phyloP scores from a whole-genome alignment of 495 filamentous ascomycete genomes.

The Hypoxylon subgilvum region DNA sequence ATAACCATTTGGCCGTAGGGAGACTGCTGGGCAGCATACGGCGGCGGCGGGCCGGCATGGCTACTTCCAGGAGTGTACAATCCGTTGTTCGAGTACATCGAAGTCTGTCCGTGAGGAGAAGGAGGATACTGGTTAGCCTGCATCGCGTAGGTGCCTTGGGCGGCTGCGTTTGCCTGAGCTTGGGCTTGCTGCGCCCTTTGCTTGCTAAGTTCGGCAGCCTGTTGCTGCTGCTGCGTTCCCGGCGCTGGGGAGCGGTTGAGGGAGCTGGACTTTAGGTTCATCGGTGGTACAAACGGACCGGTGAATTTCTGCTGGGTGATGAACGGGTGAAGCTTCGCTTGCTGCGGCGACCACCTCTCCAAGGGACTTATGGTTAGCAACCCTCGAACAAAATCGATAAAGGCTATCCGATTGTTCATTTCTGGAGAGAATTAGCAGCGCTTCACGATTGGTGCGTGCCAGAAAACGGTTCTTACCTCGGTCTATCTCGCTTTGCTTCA shows the following conservation, averaged over 20 bases:
- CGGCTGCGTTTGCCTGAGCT: conserved; percentile 63
- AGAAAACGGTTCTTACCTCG: conserved; percentile 68
- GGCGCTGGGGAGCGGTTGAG: conserved; percentile 87
- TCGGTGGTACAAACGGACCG: conserved; percentile 93
- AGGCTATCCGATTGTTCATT: conserved; percentile 97
- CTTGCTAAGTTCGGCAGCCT: conserved; percentile 88
- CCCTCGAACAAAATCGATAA: conserved; percentile 98
- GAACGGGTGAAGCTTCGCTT: conserved; percentile 96
- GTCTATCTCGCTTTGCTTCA: conserved; percentile 97
- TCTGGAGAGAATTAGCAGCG: conserved; percentile 61
- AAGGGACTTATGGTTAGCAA: conserved; percentile 93
- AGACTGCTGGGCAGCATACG: conserved; percentile 75
- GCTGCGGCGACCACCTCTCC: conserved; percentile 96
- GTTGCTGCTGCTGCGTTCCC: conserved; percentile 96
- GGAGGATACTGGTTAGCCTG: conserved; percentile 53
- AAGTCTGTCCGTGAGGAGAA: conserved; percentile 55
- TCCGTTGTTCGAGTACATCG: conserved; percentile 75
- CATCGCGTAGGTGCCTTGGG: conserved; percentile 56
- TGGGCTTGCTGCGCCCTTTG: conserved; percentile 78
- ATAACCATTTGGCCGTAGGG: conserved; percentile 82
- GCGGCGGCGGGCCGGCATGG: conserved; percentile 76
- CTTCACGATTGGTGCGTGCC: neutral
- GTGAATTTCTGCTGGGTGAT: conserved; percentile 99
- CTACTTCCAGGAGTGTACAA: conserved; percentile 74
- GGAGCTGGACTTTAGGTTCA: conserved; percentile 88